Evolutionary conservation across 371 early-diverging fungal species (phyloP).

Genomic region (Mortierella sp.): DNA sequence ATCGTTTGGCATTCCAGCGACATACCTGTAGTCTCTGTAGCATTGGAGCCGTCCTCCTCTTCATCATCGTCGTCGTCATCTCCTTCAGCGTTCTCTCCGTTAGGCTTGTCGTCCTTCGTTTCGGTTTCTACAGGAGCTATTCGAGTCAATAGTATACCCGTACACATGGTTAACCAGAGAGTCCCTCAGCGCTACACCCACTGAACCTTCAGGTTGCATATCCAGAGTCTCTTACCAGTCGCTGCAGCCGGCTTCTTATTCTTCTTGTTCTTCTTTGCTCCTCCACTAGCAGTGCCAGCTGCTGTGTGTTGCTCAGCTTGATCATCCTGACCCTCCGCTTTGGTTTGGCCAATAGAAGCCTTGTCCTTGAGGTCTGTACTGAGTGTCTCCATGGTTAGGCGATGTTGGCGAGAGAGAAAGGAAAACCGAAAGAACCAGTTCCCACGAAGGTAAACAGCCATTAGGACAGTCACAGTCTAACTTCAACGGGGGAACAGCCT

Average conservation of each 20-base stretch:
- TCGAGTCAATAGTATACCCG: background rate
- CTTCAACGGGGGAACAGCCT: no score
- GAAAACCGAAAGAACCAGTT: background rate
- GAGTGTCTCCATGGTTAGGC: slow-evolving; percentile 23
- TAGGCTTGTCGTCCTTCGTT: slow-evolving; percentile 41
- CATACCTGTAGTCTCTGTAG: slow-evolving; percentile 23
- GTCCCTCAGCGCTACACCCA: background rate
- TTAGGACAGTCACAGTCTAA: background rate
- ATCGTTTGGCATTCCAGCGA: background rate
- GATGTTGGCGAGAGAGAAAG: background rate
- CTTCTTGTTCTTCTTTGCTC: slow-evolving; percentile 46
- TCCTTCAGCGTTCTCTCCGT: slow-evolving; percentile 17
- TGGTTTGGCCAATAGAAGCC: slow-evolving; percentile 5
- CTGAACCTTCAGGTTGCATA: background rate
- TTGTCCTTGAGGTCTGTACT: slow-evolving; percentile 24
- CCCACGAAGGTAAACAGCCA: slow-evolving; percentile 4
- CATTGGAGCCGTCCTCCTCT: slow-evolving; percentile 24
- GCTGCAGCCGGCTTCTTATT: slow-evolving; percentile 39
- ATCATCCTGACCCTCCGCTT: slow-evolving; percentile 16
- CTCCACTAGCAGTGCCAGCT: slow-evolving; percentile 10
- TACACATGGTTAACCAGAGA: background rate
- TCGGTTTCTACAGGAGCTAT: slow-evolving; percentile 16
- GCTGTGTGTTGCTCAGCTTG: slow-evolving; percentile 10
- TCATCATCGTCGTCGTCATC: slow-evolving; percentile 46
- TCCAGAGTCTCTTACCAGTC: slow-evolving; percentile 15